Evolutionary conservation across 768 basidiomycete genomes (phyloP).

Genomic region (Tephrocybe sp.): DNA sequence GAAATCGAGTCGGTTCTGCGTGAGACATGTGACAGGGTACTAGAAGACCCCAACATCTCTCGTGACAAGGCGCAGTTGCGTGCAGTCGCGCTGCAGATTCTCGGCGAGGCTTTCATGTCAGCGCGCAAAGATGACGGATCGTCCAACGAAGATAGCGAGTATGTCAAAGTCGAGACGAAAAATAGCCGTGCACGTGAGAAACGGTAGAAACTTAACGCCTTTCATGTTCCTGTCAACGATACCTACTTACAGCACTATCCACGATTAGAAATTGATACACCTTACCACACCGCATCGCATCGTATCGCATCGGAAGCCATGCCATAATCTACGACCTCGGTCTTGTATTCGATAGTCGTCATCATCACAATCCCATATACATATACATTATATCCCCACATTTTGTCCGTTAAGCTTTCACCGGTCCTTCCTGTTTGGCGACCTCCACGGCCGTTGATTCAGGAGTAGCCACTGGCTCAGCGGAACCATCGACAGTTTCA

Average conservation of each 20-base stretch:
- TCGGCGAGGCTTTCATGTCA: constrained; percentile 75
- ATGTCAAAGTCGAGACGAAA: constrained; percentile 80
- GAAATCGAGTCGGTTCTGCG: constrained; percentile 88
- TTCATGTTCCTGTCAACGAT: neutral
- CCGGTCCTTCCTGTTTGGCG: neutral
- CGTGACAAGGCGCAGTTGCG: constrained; percentile 66
- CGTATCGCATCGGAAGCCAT: neutral
- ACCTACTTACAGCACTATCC: neutral
- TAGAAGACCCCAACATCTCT: constrained; percentile 55
- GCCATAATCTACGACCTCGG: constrained; percentile 9
- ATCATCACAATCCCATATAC: constrained; percentile 8
- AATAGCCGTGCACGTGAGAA: constrained; percentile 47
- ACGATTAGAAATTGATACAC: neutral
- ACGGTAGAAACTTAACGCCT: constrained; percentile 7
- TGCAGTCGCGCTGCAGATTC: constrained; percentile 79
- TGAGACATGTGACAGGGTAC: constrained; percentile 82
- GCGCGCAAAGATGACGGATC: constrained; percentile 64
- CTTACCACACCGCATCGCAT: constrained; percentile 1
- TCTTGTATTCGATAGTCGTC: constrained; percentile 12
- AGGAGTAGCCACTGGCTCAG: constrained; percentile 11
- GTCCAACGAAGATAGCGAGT: constrained; percentile 66
- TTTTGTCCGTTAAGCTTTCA: constrained; percentile 3
- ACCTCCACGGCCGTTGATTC: constrained; percentile 5
- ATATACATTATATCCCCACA: neutral
- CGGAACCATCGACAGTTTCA: neutral